phyloP scores from a whole-genome alignment of 768 basidiomycete species.

The Suillus alpinus region DNA sequence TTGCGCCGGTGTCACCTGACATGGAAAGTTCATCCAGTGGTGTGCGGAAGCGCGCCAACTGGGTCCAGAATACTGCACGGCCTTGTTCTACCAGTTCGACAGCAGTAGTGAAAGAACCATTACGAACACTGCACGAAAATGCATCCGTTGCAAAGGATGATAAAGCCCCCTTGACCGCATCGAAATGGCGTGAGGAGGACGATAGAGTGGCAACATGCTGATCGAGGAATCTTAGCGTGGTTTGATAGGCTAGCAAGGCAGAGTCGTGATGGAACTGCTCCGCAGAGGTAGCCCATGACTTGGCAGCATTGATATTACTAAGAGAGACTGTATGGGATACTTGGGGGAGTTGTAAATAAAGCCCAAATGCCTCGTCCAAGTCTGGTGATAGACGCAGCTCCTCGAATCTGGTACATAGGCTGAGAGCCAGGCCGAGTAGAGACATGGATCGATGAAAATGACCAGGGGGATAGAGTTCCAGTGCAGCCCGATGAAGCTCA shows the following conservation, averaged over 20 bases:
- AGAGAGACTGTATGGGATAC: constrained; percentile 1
- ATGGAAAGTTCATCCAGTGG: background rate
- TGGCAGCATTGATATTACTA: constrained; percentile 11
- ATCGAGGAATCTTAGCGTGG: constrained; percentile 23
- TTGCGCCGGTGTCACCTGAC: background rate
- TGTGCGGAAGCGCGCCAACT: background rate
- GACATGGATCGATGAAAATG: background rate
- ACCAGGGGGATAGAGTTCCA: background rate
- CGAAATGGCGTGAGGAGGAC: constrained; percentile 1
- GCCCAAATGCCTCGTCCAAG: constrained; percentile 6
- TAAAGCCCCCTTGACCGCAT: background rate
- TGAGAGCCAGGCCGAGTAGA: constrained; percentile 12
- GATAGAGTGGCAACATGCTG: constrained; percentile 9
- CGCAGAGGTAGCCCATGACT: constrained; percentile 6
- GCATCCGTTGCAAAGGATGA: background rate
- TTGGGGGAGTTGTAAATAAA: background rate
- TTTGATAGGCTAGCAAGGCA: constrained; percentile 28
- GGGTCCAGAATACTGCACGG: background rate
- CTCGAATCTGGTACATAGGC: constrained; percentile 10
- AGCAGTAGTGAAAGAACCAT: background rate
- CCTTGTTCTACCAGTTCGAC: constrained; percentile 1
- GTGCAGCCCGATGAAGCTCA: background rate
- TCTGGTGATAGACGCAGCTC: constrained; percentile 6
- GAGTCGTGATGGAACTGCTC: constrained; percentile 21
- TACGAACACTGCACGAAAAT: background rate